A percentile compares a stretch with the other conserved stretches of the same genome.
These are phyloP conservation scores for Piromyces finnis DNA, from an alignment of 192 early-diverging fungal species.

Conservation along the genomic window DNA sequence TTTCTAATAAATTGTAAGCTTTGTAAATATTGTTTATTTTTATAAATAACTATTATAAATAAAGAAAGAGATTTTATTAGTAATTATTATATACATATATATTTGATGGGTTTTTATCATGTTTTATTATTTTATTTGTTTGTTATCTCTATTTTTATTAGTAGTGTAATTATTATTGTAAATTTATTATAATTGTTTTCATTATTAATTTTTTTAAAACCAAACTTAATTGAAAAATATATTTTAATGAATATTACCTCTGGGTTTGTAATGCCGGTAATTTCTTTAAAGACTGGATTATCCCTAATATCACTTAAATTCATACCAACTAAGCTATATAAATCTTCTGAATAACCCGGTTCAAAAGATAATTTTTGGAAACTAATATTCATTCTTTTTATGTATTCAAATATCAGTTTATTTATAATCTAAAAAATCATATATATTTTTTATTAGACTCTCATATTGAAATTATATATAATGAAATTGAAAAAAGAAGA, in stretches of 20 bases:
- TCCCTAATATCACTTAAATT: background rate
- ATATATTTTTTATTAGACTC: no score
- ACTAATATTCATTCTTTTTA: background rate
- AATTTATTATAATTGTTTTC: no score
- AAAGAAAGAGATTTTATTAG: no score
- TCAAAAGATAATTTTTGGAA: background rate
- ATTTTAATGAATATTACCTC: background rate
- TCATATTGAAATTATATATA: no score
- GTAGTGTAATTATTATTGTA: no score
- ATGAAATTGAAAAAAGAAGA: no score
- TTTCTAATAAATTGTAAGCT: background rate
- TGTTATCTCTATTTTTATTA: no score
- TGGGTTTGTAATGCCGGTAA: background rate
- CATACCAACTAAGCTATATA: background rate
- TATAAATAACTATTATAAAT: background rate
- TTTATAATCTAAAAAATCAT: background rate
- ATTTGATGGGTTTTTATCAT: no score
- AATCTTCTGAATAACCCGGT: background rate
- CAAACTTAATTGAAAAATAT: no score
- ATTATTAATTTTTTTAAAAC: no score
- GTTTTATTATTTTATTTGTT: no score
- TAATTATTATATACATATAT: no score
- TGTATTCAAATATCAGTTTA: background rate
- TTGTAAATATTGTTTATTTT: background rate
- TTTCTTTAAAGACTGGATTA: background rate